Conservation (phyloP, 768 basidiomycete genomes). For the Rhodosporidiobolus odoratus region DNA sequence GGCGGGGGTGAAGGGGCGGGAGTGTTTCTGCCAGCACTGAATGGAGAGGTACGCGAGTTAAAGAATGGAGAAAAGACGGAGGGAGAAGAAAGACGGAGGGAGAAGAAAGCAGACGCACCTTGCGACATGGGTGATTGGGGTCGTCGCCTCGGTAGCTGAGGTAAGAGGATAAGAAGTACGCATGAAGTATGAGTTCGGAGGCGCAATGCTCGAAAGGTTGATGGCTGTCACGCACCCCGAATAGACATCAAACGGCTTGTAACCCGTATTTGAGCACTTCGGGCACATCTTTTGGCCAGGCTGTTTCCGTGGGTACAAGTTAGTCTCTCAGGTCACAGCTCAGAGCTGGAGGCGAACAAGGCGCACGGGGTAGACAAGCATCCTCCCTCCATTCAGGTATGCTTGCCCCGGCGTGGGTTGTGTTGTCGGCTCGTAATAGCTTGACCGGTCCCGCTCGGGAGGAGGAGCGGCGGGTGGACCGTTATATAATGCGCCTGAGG, state of each 20-base stretch:
- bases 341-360: background rate
- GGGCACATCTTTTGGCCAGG: background rate
- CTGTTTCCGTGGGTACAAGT: background rate
- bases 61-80: too few species aligned
- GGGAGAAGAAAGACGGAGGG: background rate
- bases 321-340: background rate
- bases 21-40: constrained; percentile 30
- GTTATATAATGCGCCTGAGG: background rate
- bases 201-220: too few species aligned
- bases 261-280: constrained; percentile 29
- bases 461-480: background rate
- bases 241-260: constrained; percentile 23
- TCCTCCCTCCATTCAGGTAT: background rate
- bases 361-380: constrained; percentile 25
- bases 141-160: constrained; percentile 25
- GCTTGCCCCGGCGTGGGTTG: constrained; percentile 21
- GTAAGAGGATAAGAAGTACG: too few species aligned
- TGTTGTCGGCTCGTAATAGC: constrained; percentile 12
- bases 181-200: background rate
- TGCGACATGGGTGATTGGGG: constrained; percentile 28
- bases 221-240: background rate
- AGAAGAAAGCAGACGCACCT: constrained; percentile 1
- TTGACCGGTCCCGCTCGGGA: background rate
- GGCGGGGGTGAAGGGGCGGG: constrained; percentile 15
- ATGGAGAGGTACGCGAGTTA: too few species aligned